Base-by-base conservation (phyloP, 2,329 filamentous ascomycete genomes). In the Trematosphaeria pertusa region DNA sequence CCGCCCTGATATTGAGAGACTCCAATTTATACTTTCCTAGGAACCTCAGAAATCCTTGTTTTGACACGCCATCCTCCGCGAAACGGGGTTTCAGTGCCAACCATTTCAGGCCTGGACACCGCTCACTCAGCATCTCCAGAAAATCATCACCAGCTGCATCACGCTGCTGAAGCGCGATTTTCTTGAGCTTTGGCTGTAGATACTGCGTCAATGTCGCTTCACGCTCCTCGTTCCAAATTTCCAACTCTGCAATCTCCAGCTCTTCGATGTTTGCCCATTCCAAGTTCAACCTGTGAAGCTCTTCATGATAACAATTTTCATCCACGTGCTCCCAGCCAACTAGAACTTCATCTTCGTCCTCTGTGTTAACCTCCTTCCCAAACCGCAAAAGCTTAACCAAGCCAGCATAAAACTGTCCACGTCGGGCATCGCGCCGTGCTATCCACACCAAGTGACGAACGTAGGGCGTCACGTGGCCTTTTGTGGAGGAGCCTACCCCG, bases 181-280 rank as follows among this genome's bases (percentile, higher is more conserved):
- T 40, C 22, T 18, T 40, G 21, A 40, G 30, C 8, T 18, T 40
- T 31, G 37, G 37, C 37, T 40, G 37, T 31, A 40, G 22, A 31
- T 40, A 40, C 37, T 40, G 37, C 21, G 18, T 40, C 22, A 40
- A 31, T 4, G 22, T 31, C 37, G n/a, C 24, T 17, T 19, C 22
- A 28, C 21, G 37, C 24, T 40, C 24, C 24, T 40, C 18, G 22
- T 12, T 40, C 22, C 20, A 18, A 31, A n/a, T 8, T 11, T 10
- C 37, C 24, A 7, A 40, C 22, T 31, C 8, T 19, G 24, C 12
- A 26, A 40, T 28, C 8, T 28, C 37, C n/a, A 40, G 37, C 4
- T 40, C 37, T 31, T 30, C 37, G n/a, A 40, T 12, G 37, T 17
- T 31, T 31, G 37, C 30, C 37, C 37, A 40, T 30, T 40, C 37